Percentiles rank a stretch among this genome's conserved stretches.
These are phyloP conservation scores for Astrephomene gubernaculifera DNA, from an alignment of 139 green algal species.

Conservation along the genomic window DNA sequence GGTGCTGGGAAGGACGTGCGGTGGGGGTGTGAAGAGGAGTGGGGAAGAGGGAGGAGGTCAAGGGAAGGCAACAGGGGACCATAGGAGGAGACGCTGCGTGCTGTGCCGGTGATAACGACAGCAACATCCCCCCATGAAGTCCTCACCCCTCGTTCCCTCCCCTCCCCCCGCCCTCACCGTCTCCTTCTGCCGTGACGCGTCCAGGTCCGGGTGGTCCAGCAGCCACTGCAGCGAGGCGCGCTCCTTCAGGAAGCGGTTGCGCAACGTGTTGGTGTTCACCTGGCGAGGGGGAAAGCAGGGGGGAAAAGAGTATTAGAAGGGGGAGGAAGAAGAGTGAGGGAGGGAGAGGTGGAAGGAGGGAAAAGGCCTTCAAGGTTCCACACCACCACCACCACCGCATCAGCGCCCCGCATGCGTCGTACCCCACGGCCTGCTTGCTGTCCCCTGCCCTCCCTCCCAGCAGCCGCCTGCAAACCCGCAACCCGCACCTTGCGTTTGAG, in stretches of 20 bases:
- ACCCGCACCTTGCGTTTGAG: slow-evolving; percentile 64
- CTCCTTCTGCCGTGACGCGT: background rate
- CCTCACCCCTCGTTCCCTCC: no score
- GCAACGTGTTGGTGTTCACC: slow-evolving; percentile 34
- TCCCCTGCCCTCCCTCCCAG: no score
- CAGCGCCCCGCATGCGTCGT: background rate
- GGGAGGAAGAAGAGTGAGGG: background rate
- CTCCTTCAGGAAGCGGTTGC: slow-evolving; percentile 38
- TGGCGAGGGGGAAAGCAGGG: background rate
- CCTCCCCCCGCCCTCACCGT: background rate
- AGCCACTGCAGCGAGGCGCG: slow-evolving; percentile 35
- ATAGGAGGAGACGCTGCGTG: no score
- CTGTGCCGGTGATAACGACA: no score
- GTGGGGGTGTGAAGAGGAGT: background rate
- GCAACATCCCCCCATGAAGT: no score
- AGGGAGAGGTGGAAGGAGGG: background rate
- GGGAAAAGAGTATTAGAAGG: background rate
- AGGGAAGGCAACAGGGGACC: background rate
- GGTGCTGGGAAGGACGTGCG: background rate
- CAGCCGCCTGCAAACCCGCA: no score
- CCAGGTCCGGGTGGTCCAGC: slow-evolving; percentile 27
- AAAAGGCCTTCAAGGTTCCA: background rate
- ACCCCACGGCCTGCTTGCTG: no score
- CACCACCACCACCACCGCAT: background rate
- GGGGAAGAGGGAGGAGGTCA: background rate